Evolutionary conservation across 2,329 filamentous ascomycete genomes (phyloP), one percentile per base, ranked within the genome.

Genomic region (Trichoderma atrobrunneum): DNA sequence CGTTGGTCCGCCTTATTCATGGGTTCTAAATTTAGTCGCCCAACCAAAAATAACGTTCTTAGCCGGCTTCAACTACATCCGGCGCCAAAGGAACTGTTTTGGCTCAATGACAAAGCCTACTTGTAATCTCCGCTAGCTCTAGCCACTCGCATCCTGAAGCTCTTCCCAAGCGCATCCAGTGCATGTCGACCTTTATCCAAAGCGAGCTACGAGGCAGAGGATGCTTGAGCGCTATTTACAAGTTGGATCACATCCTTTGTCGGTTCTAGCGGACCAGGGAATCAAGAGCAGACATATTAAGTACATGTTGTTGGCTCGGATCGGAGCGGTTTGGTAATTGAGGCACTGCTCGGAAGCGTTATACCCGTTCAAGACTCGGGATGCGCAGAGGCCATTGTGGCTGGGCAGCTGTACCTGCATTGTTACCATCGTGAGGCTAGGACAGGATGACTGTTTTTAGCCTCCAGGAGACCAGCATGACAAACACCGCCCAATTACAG

Each of bases 381-480:
- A 54, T 21, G n/a, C 26, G 30, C 16, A 30, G n/a, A 57, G 24
- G 48, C 24, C 21, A 67, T 67, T 57, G 64, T 54, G 64, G 64
- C 64, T 67, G 64, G 32, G 51, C 64, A 43, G 28, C 51, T 43
- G 64, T 67, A 57, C 51, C 64, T 59, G 64, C 34, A 39, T 67
- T 51, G 18, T 24, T 21, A 18, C 16, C 56, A 48, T 70, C 65
- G 65, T 57, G 26, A 34, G 48, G 54, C 65, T 51, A 54, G 28
- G 21, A 34, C 57, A 36, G 67, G 67, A 54, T 62, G 39, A 32
- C 21, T 70, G 67, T 70, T 62, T 70, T 70, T 70, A 70, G 67
- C 67, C 61, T 16, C 26, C 7, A 28, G 3, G 10, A 36, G 30
- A 11, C 39, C 28, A 26, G 39, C 67, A 70, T 62, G 67, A 70